Percentiles rank a stretch among this genome's conserved stretches.
These are phyloP conservation scores for Aureobasidium sp. DNA, from an alignment of 2,329 filamentous ascomycete species.

Conservation along the genomic window DNA sequence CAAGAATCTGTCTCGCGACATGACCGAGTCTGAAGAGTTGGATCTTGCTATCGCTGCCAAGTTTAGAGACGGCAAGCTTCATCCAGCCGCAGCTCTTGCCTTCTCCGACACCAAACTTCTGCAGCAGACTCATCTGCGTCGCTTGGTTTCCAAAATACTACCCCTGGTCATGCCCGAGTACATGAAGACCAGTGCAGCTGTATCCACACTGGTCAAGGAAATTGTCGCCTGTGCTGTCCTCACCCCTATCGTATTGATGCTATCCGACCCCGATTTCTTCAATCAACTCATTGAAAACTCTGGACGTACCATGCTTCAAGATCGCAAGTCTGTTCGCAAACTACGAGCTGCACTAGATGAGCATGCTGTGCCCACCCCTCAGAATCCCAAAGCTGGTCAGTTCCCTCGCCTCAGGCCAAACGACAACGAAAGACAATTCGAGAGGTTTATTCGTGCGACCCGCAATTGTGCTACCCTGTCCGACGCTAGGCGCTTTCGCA, in stretches of 20 bases:
- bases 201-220: slow-evolving; percentile 74
- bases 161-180: slow-evolving; percentile 65
- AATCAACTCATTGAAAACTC: slow-evolving; percentile 92
- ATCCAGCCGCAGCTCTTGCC: slow-evolving; percentile 73
- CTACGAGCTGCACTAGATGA: slow-evolving; percentile 87
- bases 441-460: slow-evolving; percentile 85
- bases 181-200: slow-evolving; percentile 70
- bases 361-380: slow-evolving; percentile 76
- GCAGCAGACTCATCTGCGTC: slow-evolving; percentile 82
- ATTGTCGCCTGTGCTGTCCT: slow-evolving; percentile 90
- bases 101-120: slow-evolving; percentile 76
- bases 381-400: slow-evolving; percentile 52
- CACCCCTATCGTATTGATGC: slow-evolving; percentile 66
- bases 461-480: slow-evolving; percentile 83
- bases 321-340: slow-evolving; percentile 88
- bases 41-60: slow-evolving; percentile 93
- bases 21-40: slow-evolving; percentile 94
- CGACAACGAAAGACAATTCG: slow-evolving; percentile 87
- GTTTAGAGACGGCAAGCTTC: slow-evolving; percentile 80
- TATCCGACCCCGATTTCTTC: slow-evolving; percentile 93
- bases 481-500: slow-evolving; percentile 85
- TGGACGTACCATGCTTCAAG: slow-evolving; percentile 67
- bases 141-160: slow-evolving; percentile 62
- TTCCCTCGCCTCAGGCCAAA: slow-evolving; percentile 73
- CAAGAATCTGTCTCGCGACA: slow-evolving; percentile 74